Evolutionary conservation across 108 stramenopile genomes (phyloP).

Genomic region (Cyclostephanos tholiformis): DNA sequence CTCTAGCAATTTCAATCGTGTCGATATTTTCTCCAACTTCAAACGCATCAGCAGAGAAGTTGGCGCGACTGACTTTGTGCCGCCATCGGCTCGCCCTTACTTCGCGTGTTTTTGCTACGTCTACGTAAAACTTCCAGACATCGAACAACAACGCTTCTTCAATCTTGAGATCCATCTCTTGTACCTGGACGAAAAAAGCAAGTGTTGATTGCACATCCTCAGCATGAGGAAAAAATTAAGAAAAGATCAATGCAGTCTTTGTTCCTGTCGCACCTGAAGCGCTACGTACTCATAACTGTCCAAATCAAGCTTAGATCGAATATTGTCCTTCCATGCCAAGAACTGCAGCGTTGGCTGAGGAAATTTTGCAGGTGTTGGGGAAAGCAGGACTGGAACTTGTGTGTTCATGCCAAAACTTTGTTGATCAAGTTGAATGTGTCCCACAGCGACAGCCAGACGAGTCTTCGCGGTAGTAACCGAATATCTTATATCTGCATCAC

Average conservation of each 20-base stretch:
- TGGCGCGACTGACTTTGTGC: slow-evolving; percentile 14
- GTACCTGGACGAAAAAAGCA: slow-evolving; percentile 32
- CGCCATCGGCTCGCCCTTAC: slow-evolving; percentile 39
- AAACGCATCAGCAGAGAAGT: slow-evolving; percentile 25
- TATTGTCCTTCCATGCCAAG: slow-evolving; percentile 79
- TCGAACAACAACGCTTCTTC: slow-evolving; percentile 78
- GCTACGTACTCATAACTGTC: slow-evolving; percentile 78
- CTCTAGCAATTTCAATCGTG: not conserved
- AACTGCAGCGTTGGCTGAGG: slow-evolving; percentile 78
- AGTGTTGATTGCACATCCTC: not conserved
- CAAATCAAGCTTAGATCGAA: slow-evolving; percentile 66
- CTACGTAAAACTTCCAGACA: slow-evolving; percentile 70
- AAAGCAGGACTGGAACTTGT: slow-evolving; percentile 74
- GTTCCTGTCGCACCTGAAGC: slow-evolving; percentile 38
- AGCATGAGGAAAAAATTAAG: not conserved
- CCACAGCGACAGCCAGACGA: slow-evolving; percentile 63
- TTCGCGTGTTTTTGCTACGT: slow-evolving; percentile 51
- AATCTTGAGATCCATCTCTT: slow-evolving; percentile 83
- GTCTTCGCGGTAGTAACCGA: slow-evolving; percentile 76
- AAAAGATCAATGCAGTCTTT: slow-evolving; percentile 1
- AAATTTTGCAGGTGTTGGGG: slow-evolving; percentile 66
- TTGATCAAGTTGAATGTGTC: slow-evolving; percentile 80
- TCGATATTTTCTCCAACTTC: slow-evolving; percentile 22
- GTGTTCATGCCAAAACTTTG: slow-evolving; percentile 54
- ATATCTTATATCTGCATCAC: slow-evolving; percentile 70